Evolutionary conservation across 2,329 filamentous ascomycete species (phyloP).

Genomic region (Trichoderma afroharzianum): DNA sequence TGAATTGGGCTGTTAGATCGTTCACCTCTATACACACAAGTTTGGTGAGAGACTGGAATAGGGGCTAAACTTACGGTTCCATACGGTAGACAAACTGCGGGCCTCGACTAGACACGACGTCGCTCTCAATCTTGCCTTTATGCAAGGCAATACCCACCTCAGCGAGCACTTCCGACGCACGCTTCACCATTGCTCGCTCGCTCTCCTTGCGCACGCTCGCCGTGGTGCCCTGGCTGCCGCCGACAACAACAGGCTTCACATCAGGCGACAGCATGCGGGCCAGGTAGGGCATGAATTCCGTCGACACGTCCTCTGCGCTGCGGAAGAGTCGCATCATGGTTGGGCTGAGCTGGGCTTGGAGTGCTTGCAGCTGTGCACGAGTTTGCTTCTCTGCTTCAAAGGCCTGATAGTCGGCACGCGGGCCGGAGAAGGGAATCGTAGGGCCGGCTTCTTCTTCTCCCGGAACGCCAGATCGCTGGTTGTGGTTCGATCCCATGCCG

Average conservation of each 20-base stretch:
- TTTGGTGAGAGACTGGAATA: not conserved
- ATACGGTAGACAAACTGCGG: constrained; percentile 82
- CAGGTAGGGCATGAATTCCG: constrained; percentile 81
- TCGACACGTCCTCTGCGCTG: constrained; percentile 71
- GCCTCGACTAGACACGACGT: constrained; percentile 56
- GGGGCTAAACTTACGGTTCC: constrained; percentile 69
- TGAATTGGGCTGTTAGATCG: not conserved
- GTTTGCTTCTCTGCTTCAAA: constrained; percentile 78
- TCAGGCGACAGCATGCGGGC: constrained; percentile 81
- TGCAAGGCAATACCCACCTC: constrained; percentile 80
- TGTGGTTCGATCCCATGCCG: constrained; percentile 26
- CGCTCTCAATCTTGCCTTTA: constrained; percentile 71
- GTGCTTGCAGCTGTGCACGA: constrained; percentile 64
- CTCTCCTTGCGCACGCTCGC: constrained; percentile 85
- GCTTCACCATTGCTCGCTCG: constrained; percentile 75
- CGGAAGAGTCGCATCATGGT: constrained; percentile 74
- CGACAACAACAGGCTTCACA: constrained; percentile 85
- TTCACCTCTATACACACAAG: not conserved
- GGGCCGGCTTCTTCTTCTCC: constrained; percentile 45
- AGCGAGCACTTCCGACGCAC: constrained; percentile 78
- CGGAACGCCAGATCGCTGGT: constrained; percentile 29
- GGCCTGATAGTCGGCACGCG: constrained; percentile 76
- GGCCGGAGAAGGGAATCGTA: constrained; percentile 73
- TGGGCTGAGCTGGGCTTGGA: constrained; percentile 70
- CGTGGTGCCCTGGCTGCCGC: constrained; percentile 60